These are phyloP conservation scores for Aspergillus brunneoviolaceus DNA, from an alignment of 2,329 filamentous ascomycete species.

Conservation along the genomic window DNA sequence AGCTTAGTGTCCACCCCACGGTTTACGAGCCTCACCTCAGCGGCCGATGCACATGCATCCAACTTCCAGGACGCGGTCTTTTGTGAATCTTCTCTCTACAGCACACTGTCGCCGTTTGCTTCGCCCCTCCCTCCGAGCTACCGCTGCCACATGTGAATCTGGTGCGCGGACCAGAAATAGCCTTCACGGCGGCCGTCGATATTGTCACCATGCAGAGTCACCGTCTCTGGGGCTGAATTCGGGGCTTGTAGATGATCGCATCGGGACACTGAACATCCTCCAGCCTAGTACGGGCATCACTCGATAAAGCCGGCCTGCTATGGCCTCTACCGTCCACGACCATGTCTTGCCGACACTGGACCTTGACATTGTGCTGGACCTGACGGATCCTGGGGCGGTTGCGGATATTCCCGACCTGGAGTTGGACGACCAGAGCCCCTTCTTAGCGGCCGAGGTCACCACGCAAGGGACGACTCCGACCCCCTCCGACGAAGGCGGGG, in stretches of 20 bases:
- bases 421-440: not conserved
- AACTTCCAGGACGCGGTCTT: not conserved
- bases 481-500: slow-evolving; percentile 12
- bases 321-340: slow-evolving; percentile 22
- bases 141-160: slow-evolving; percentile 4
- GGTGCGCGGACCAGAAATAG: not conserved
- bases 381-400: slow-evolving; percentile 12
- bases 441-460: not conserved
- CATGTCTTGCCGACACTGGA: slow-evolving; percentile 22
- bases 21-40: not conserved
- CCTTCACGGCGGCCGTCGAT: slow-evolving; percentile 5
- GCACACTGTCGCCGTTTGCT: not conserved
- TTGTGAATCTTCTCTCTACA: not conserved
- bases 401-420: slow-evolving; percentile 9
- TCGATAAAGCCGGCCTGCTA: not conserved
- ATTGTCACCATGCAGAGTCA: slow-evolving; percentile 12
- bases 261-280: not conserved
- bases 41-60: slow-evolving; percentile 3
- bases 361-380: slow-evolving; percentile 20
- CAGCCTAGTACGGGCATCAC: not conserved
- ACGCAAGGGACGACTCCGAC: slow-evolving; percentile 9
- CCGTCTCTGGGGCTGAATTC: slow-evolving; percentile 12
- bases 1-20: not conserved
- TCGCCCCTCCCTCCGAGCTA: not conserved
- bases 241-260: slow-evolving; percentile 8